Percentiles rank a stretch among this genome's conserved stretches.
phyloP scores from a whole-genome alignment of 1,139 yeast genomes.

The Suhomyces anneliseae region DNA sequence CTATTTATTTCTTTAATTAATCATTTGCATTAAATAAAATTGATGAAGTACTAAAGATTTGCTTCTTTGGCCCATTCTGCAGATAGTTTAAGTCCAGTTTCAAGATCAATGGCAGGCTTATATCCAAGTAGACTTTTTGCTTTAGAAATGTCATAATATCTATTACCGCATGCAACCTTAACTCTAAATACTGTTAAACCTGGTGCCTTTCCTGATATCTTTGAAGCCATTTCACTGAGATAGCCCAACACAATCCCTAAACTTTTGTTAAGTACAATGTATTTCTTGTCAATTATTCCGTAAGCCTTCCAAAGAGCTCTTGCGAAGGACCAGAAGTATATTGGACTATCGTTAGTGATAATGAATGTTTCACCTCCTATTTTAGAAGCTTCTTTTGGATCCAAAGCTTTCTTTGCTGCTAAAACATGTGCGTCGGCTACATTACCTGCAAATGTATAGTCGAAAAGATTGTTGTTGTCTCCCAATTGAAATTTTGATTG shows the following conservation, averaged over 20 bases:
- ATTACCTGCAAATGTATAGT: constrained; percentile 98
- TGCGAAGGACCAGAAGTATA: constrained; percentile 96
- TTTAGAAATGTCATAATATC: constrained; percentile 89
- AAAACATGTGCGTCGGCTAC: constrained; percentile 96
- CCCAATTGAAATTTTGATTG: constrained; percentile 94
- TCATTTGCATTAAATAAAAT: too few species aligned
- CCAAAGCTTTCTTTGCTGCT: constrained; percentile 76
- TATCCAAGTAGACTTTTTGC: constrained; percentile 81
- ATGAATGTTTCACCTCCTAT: constrained; percentile 89
- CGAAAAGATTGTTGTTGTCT: constrained; percentile 88
- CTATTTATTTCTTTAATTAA: too few species aligned
- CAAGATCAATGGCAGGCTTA: constrained; percentile 75
- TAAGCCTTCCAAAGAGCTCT: constrained; percentile 97
- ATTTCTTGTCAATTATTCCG: constrained; percentile 72
- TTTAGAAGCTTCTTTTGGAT: constrained; percentile 32
- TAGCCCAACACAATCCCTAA: constrained; percentile 81
- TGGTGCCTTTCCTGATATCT: constrained; percentile 75
- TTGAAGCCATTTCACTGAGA: constrained; percentile 70
- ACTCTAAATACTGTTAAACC: constrained; percentile 97
- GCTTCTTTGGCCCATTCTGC: constrained; percentile 86
- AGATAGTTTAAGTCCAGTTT: constrained; percentile 78
- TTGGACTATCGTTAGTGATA: constrained; percentile 90
- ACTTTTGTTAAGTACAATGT: constrained; percentile 68
- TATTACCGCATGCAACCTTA: constrained; percentile 86
- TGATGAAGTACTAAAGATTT: too few species aligned